Conservation (phyloP, 2,329 filamentous ascomycete species). For the Boeremia lycopersici region DNA sequence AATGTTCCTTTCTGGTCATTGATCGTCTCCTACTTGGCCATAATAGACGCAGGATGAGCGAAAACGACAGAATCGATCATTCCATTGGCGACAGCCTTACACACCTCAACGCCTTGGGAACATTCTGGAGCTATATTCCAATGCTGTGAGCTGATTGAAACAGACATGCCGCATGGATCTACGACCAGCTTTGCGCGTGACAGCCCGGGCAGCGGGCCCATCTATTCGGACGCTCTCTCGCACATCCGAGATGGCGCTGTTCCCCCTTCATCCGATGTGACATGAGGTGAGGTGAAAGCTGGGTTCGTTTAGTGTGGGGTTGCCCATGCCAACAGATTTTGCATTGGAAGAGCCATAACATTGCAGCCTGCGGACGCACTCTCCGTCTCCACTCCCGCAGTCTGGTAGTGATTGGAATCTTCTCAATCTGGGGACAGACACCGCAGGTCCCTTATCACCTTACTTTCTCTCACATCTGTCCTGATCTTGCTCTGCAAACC, state of each 20-base stretch:
- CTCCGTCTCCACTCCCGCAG: neutral
- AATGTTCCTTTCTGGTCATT: slow-evolving; percentile 4
- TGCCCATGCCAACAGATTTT: slow-evolving; percentile 19
- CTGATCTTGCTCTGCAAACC: neutral
- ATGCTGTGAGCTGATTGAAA: too few relatives aligned
- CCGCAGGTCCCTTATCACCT: neutral
- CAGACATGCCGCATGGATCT: too few relatives aligned
- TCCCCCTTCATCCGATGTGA: neutral
- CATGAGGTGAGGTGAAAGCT: slow-evolving; percentile 15
- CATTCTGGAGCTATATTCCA: too few relatives aligned
- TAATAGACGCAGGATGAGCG: neutral
- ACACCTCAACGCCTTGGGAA: neutral
- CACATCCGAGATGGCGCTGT: neutral
- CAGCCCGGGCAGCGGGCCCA: neutral
- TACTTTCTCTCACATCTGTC: neutral
- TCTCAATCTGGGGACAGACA: too few relatives aligned
- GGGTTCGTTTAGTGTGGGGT: slow-evolving; percentile 27
- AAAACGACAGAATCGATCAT: neutral
- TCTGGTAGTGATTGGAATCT: neutral
- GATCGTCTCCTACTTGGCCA: neutral
- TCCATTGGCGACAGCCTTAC: neutral
- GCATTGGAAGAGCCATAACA: neutral
- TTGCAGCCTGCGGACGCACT: slow-evolving; percentile 6
- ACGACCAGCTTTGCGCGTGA: too few relatives aligned
- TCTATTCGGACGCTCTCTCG: neutral